Base-by-base conservation (phyloP, 75 land plant species). In the Selaginella moellendorffii region DNA sequence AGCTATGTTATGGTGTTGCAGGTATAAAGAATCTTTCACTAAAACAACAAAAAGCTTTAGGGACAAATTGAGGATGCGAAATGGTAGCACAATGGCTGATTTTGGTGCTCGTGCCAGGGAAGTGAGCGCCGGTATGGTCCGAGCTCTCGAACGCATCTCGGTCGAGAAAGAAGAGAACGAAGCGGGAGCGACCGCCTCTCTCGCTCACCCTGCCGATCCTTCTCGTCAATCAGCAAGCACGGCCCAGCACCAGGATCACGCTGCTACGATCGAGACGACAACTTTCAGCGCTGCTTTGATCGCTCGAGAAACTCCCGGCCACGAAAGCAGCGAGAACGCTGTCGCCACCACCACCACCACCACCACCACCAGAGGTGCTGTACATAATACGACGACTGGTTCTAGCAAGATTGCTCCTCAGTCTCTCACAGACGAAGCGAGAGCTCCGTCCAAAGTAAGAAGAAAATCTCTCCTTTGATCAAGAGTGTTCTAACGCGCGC, bases 1-100 rank as follows among this genome's bases (percentile, higher is more conserved):
- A 14, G 5, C 46, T 36, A 14, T 36, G 14, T 36, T n/a, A 36
- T 36, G 5, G 14, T 36, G 14, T 36, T 36, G 30, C 30, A 92
- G 97, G 68, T 92, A 79, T 77, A 92, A 85, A 67, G 97, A 92
- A 31, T 79, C 97, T 2, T 76, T 92, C 29, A 65, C 85, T 30
- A 92, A 86, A 74, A 81, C 81, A 60, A 88, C 97, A 27, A 69
- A 84, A 76, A 85, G 97, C 2, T 88, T 87, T 80, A 81, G 78
- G 69, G 97, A 92, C 72, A 81, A 82, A 71, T 68, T 83, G 27
- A 81, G 85, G 29, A 74, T 84, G 46, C 85, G 96, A 14, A 83
- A 72, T 54, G 52, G 66, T 31, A 27, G 29, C 22, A 36, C 46
- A 36, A 69, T 62, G 67, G 65, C 65, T 60, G 72, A 69, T 29